phyloP scores from a whole-genome alignment of 352 stramenopile species.

The Albugo candida region DNA sequence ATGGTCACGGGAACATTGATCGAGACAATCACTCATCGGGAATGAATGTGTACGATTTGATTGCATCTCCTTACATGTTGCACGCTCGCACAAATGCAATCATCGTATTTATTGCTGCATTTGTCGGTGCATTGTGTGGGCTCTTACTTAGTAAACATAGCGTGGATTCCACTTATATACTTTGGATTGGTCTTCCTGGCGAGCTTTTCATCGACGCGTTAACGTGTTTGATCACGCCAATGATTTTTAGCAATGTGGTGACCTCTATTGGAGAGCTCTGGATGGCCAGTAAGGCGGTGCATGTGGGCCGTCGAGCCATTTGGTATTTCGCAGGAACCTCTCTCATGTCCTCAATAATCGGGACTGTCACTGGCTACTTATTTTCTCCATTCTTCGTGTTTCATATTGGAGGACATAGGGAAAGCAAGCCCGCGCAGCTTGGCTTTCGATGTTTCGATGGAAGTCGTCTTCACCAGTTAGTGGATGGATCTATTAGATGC shows the following conservation, averaged over 20 bases:
- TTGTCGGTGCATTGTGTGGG: slow-evolving; percentile 21
- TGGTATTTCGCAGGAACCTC: slow-evolving; percentile 19
- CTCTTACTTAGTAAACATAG: slow-evolving; percentile 21
- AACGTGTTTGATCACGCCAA: slow-evolving; percentile 20
- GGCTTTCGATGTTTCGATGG: slow-evolving; percentile 5
- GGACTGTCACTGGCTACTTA: slow-evolving; percentile 15
- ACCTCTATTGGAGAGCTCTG: slow-evolving; percentile 23
- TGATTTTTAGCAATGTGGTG: slow-evolving; percentile 25
- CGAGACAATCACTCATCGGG: too few species aligned
- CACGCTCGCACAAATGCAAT: slow-evolving; percentile 10
- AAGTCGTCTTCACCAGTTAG: background rate
- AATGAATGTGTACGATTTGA: background rate
- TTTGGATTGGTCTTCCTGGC: slow-evolving; percentile 19
- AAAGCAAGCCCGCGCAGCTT: slow-evolving; percentile 2
- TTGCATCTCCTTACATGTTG: background rate
- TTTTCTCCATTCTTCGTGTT: slow-evolving; percentile 18
- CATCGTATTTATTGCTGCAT: slow-evolving; percentile 21
- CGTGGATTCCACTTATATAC: slow-evolving; percentile 7
- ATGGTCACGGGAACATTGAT: too few species aligned
- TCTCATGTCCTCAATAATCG: slow-evolving; percentile 8
- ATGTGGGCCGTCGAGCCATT: slow-evolving; percentile 13
- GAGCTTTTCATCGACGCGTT: slow-evolving; percentile 27
- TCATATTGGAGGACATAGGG: slow-evolving; percentile 3
- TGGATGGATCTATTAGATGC: background rate
- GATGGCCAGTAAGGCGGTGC: slow-evolving; percentile 14